Evolutionary conservation across 2,329 filamentous ascomycete genomes (phyloP).

Genomic region (Lecanicillium sp.): DNA sequence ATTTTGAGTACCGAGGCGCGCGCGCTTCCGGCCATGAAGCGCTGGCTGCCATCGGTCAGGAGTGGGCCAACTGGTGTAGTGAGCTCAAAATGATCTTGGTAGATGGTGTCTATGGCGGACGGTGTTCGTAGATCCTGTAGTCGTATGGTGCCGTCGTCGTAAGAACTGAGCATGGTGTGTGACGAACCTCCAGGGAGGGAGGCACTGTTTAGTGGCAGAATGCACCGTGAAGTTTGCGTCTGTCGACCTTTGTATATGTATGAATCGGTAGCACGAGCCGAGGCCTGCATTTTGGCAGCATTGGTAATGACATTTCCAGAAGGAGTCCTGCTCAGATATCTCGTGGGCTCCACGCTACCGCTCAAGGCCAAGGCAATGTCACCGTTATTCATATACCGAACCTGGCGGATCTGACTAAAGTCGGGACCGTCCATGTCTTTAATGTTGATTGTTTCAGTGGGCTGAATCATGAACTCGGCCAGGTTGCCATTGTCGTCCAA

Average conservation of each 20-base stretch:
- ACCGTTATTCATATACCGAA: background rate
- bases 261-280: background rate
- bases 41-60: conserved; percentile 34
- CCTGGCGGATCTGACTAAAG: conserved; percentile 4
- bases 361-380: conserved; percentile 3
- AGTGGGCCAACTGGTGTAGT: conserved; percentile 32
- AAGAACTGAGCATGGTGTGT: conserved; percentile 35
- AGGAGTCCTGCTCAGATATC: conserved; percentile 34
- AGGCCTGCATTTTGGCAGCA: conserved; percentile 24
- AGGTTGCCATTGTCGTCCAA: background rate
- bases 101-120: conserved; percentile 34
- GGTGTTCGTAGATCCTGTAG: conserved; percentile 35
- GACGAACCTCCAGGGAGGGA: conserved; percentile 21
- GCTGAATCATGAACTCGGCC: background rate
- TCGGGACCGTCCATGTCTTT: background rate
- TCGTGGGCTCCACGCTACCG: conserved; percentile 27
- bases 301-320: conserved; percentile 28
- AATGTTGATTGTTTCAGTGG: background rate
- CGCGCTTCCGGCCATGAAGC: conserved; percentile 38
- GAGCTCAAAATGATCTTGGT: conserved; percentile 41
- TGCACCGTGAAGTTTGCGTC: conserved; percentile 23
- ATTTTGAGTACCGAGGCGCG: conserved; percentile 34
- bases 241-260: conserved; percentile 3
- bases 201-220: conserved; percentile 30
- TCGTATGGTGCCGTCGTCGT: conserved; percentile 37